These are phyloP conservation scores for Pleurotus platypus DNA, from an alignment of 768 basidiomycete species.

Conservation along the genomic window DNA sequence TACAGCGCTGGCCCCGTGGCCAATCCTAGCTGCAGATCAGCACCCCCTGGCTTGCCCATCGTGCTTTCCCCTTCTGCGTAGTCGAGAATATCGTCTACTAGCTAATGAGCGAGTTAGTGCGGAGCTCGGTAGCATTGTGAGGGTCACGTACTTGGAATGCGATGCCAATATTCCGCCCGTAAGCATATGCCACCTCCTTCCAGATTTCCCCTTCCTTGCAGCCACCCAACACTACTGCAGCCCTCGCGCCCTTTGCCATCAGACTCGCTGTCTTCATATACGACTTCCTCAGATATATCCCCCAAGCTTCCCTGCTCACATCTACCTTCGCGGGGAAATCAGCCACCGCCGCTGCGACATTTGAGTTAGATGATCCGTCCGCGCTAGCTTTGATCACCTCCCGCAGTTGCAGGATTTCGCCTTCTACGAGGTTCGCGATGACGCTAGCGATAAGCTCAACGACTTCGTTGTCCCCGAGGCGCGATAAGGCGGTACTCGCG, in stretches of 20 bases:
- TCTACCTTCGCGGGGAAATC: slow-evolving; percentile 4
- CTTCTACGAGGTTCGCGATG: slow-evolving; percentile 94
- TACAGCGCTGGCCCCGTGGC: slow-evolving; percentile 94
- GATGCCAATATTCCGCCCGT: slow-evolving; percentile 86
- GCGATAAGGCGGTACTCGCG: slow-evolving; percentile 80
- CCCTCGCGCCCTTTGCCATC: slow-evolving; percentile 84
- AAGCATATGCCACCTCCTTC: slow-evolving; percentile 89
- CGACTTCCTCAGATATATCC: slow-evolving; percentile 57
- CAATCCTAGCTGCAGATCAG: slow-evolving; percentile 78
- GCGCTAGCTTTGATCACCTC: slow-evolving; percentile 27
- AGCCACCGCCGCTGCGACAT: not conserved
- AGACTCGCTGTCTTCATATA: slow-evolving; percentile 91
- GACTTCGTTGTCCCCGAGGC: slow-evolving; percentile 84
- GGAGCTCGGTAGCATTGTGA: not conserved
- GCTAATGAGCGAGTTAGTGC: slow-evolving; percentile 38
- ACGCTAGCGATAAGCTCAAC: slow-evolving; percentile 92
- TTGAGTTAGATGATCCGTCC: slow-evolving; percentile 10
- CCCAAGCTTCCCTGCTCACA: slow-evolving; percentile 52
- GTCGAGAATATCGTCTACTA: slow-evolving; percentile 94
- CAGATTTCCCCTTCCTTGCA: slow-evolving; percentile 70
- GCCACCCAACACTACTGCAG: slow-evolving; percentile 86
- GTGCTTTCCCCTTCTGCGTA: slow-evolving; percentile 74
- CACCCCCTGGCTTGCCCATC: slow-evolving; percentile 89
- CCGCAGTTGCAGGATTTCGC: slow-evolving; percentile 83
- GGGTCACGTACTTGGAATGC: slow-evolving; percentile 28